These are phyloP conservation scores for Paecilomyces niveus DNA, from an alignment of 2,329 filamentous ascomycete genomes.

Conservation along the genomic window DNA sequence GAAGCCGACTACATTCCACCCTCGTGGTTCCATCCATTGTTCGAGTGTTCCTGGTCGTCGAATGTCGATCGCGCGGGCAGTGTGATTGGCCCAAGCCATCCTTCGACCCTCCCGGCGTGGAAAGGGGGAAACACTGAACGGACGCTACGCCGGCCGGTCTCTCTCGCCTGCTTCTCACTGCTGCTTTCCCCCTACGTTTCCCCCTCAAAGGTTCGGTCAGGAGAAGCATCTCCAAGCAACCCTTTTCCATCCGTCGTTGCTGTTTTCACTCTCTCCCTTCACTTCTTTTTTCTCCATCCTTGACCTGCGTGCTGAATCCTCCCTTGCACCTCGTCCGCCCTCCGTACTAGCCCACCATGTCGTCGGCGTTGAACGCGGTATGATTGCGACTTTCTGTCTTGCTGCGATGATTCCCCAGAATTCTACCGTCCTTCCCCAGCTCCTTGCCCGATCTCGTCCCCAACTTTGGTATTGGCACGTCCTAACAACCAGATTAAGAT, in stretches of 20 bases:
- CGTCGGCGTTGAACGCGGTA: constrained; percentile 49
- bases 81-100: constrained; percentile 16
- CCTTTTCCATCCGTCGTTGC: constrained; percentile 7
- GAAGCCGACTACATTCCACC: too few relatives aligned
- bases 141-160: background rate
- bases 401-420: constrained; percentile 15
- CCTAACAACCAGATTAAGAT: constrained; percentile 67
- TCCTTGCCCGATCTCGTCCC: constrained; percentile 3
- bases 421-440: constrained; percentile 13
- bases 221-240: constrained; percentile 9
- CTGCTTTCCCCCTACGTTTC: constrained; percentile 1
- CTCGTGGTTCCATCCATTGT: background rate
- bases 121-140: constrained; percentile 23
- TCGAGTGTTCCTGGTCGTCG: background rate
- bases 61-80: background rate
- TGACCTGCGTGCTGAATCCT: background rate
- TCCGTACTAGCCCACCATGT: constrained; percentile 37
- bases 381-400: constrained; percentile 22
- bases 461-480: background rate
- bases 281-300: constrained; percentile 14
- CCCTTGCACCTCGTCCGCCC: background rate
- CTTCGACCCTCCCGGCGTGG: background rate
- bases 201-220: constrained; percentile 12
- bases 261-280: constrained; percentile 6
- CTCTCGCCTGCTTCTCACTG: background rate